Evolutionary conservation across 2,329 filamentous ascomycete species (phyloP).

Genomic region (Paraphoma chrysanthemicola): DNA sequence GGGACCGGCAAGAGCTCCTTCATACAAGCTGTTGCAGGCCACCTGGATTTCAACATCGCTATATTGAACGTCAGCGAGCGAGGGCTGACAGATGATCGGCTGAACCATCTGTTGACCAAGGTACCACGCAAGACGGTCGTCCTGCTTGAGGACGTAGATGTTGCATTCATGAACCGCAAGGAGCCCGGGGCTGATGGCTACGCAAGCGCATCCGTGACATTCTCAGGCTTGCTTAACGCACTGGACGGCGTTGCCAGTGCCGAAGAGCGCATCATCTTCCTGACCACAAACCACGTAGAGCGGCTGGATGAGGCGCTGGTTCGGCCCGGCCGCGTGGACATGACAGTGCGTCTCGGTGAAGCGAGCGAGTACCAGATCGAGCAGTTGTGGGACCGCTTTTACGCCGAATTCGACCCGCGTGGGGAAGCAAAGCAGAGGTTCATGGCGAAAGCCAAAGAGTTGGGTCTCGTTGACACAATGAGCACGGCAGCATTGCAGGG

Average conservation of each 20-base stretch:
- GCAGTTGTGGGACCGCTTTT: slow-evolving; percentile 94
- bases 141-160: slow-evolving; percentile 88
- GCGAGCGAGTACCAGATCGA: slow-evolving; percentile 84
- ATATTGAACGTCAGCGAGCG: slow-evolving; percentile 91
- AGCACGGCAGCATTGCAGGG: slow-evolving; percentile 95
- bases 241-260: slow-evolving; percentile 90
- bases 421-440: slow-evolving; percentile 72
- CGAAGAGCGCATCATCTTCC: slow-evolving; percentile 90
- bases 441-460: slow-evolving; percentile 70
- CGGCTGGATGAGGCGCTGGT: slow-evolving; percentile 88
- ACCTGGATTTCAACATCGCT: slow-evolving; percentile 89
- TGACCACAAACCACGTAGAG: slow-evolving; percentile 94
- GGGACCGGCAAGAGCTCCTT: slow-evolving; percentile 96
- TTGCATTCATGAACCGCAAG: slow-evolving; percentile 83
- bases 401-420: slow-evolving; percentile 77
- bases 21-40: slow-evolving; percentile 92
- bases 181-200: slow-evolving; percentile 84
- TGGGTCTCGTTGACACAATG: slow-evolving; percentile 74
- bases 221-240: slow-evolving; percentile 79
- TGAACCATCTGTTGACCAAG: slow-evolving; percentile 85
- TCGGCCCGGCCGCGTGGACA: slow-evolving; percentile 88
- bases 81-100: slow-evolving; percentile 85
- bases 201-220: slow-evolving; percentile 86
- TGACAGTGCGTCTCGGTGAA: slow-evolving; percentile 89
- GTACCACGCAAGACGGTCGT: slow-evolving; percentile 83